Evolutionary conservation across 2,329 filamentous ascomycete genomes (phyloP).

Genomic region (Trichophyton benhamiae): DNA sequence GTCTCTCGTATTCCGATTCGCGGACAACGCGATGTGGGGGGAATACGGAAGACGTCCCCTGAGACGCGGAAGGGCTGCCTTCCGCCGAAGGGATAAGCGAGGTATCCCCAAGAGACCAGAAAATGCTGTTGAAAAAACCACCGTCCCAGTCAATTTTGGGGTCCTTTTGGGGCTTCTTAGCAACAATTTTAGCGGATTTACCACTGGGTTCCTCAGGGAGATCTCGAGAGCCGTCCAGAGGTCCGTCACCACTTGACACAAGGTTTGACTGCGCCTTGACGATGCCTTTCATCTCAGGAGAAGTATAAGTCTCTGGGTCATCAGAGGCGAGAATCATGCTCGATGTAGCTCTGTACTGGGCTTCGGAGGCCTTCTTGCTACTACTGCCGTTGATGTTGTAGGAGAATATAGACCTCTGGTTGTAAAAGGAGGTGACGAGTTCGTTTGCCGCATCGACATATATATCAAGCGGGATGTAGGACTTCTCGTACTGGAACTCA

Average conservation of each 20-base stretch:
- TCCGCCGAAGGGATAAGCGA: conserved; percentile 30
- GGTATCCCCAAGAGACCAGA: conserved; percentile 60
- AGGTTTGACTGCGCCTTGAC: conserved; percentile 62
- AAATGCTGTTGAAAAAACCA: conserved; percentile 70
- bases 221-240: conserved; percentile 24
- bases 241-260: conserved; percentile 62
- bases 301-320: conserved; percentile 61
- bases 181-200: conserved; percentile 6
- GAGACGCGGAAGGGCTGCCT: conserved; percentile 20
- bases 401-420: conserved; percentile 8
- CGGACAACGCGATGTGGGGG: conserved; percentile 1
- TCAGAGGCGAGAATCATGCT: conserved; percentile 59
- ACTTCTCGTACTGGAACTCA: conserved; percentile 62
- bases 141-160: conserved; percentile 78
- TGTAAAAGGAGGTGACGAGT: conserved; percentile 38
- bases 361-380: conserved; percentile 31
- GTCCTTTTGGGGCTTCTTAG: conserved; percentile 38
- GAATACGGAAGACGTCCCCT: conserved; percentile 9
- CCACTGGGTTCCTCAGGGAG: not conserved
- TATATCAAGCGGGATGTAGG: conserved; percentile 62
- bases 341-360: conserved; percentile 23
- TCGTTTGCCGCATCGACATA: conserved; percentile 51
- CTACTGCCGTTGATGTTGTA: conserved; percentile 7
- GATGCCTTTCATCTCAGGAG: conserved; percentile 44
- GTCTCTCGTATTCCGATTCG: conserved; percentile 10